A percentile compares a stretch with the other conserved stretches of the same genome.
These are phyloP conservation scores for Eremochloa ophiuroides DNA, from an alignment of 176 grass and related monocot species.

Conservation along the genomic window DNA sequence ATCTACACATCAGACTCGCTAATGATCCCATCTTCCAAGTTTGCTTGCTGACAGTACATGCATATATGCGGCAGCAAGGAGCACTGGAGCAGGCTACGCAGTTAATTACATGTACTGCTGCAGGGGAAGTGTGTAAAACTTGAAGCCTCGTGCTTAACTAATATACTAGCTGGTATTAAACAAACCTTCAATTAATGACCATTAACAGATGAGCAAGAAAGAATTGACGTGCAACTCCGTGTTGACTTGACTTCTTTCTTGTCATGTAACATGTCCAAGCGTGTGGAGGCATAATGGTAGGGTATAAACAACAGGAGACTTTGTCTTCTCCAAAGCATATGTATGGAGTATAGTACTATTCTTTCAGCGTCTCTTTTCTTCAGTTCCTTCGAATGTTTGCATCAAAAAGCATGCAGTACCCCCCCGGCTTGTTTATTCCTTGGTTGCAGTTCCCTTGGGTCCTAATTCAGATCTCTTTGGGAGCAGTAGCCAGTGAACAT, in stretches of 20 bases:
- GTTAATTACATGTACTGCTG: background rate
- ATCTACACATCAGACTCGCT: background rate
- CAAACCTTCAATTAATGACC: slow-evolving; percentile 1
- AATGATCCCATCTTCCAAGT: background rate
- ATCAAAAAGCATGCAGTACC: slow-evolving; percentile 52
- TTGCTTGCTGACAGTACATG: slow-evolving; percentile 6
- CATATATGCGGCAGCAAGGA: background rate
- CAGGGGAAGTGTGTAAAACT: slow-evolving; percentile 9
- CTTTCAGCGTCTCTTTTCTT: slow-evolving; percentile 11
- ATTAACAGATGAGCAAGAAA: slow-evolving; percentile 12
- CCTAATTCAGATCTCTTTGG: slow-evolving; percentile 55
- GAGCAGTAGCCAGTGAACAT: slow-evolving; percentile 32
- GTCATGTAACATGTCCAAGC: slow-evolving; percentile 13
- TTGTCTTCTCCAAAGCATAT: slow-evolving; percentile 14
- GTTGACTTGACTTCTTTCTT: slow-evolving; percentile 23
- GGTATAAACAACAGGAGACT: slow-evolving; percentile 36
- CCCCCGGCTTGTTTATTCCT: slow-evolving; percentile 31
- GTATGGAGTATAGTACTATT: slow-evolving; percentile 8
- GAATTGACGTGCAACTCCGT: slow-evolving; percentile 26
- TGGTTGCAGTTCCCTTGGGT: slow-evolving; percentile 40
- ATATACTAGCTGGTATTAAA: background rate
- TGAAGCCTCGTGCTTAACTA: slow-evolving; percentile 1
- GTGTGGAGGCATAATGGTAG: slow-evolving; percentile 24
- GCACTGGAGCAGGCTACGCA: background rate
- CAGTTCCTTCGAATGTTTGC: slow-evolving; percentile 66